These are phyloP conservation scores for Phytophthora pseudosyringae DNA, from an alignment of 352 stramenopile genomes.

Conservation along the genomic window DNA sequence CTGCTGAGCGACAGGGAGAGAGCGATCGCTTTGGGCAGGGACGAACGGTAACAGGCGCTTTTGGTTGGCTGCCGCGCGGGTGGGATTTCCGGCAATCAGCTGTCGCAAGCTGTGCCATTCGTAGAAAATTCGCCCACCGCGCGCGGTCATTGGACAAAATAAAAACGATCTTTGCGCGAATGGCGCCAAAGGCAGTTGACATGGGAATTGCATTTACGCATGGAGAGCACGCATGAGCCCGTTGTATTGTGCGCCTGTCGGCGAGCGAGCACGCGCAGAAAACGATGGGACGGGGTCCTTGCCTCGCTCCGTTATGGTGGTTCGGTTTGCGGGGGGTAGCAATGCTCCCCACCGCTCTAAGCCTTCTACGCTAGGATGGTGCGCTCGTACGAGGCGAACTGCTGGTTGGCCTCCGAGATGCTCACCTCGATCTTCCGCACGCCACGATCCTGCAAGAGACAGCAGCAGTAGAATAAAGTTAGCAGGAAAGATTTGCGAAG, in stretches of 20 bases:
- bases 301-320: constrained; percentile 8
- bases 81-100: constrained; percentile 34
- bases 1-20: constrained; percentile 7
- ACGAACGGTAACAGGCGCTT: constrained; percentile 10
- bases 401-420: constrained; percentile 93
- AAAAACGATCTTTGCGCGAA: constrained; percentile 12
- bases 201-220: too few species aligned
- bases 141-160: constrained; percentile 25
- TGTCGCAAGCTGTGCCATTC: constrained; percentile 17
- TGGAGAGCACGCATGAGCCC: constrained; percentile 19
- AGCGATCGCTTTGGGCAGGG: constrained; percentile 43
- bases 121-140: constrained; percentile 6
- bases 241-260: constrained; percentile 29
- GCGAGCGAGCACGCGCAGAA: constrained; percentile 13
- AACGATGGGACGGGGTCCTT: constrained; percentile 23
- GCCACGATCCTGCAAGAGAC: constrained; percentile 58
- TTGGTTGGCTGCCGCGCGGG: constrained; percentile 36
- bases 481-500: background rate
- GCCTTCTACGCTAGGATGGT: constrained; percentile 56
- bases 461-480: background rate
- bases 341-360: background rate
- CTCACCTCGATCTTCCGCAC: constrained; percentile 93
- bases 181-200: background rate
- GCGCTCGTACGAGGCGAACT: constrained; percentile 88
- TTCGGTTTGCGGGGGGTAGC: background rate